A percentile compares a stretch with the other conserved stretches of the same genome.
Evolutionary conservation across 176 grass and related monocot species (phyloP).

Genomic region (Musa beccarii): DNA sequence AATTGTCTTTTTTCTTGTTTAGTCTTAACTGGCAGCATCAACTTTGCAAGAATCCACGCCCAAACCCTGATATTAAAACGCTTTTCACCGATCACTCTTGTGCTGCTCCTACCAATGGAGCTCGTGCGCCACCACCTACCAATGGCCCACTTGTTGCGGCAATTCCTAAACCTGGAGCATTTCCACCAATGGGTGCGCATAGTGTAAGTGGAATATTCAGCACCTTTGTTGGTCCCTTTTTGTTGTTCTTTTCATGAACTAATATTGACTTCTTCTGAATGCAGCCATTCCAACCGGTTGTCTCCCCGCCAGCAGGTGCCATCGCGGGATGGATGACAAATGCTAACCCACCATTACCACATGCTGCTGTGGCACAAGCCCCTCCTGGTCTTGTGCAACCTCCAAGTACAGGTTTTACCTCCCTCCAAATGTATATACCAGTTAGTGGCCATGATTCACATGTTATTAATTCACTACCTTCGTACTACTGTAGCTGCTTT

Average conservation of each 20-base stretch:
- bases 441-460: not conserved
- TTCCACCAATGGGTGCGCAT: conserved; percentile 89
- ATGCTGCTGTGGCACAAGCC: conserved; percentile 70
- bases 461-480: no score
- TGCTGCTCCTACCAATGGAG: conserved; percentile 76
- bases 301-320: conserved; percentile 82
- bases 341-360: conserved; percentile 74
- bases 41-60: conserved; percentile 97
- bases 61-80: conserved; percentile 98
- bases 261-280: conserved; percentile 9
- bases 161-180: conserved; percentile 85
- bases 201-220: conserved; percentile 34
- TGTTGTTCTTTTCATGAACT: conserved; percentile 3
- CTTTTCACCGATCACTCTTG: conserved; percentile 98
- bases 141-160: conserved; percentile 89
- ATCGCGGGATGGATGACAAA: conserved; percentile 99
- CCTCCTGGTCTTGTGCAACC: conserved; percentile 77
- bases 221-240: not conserved
- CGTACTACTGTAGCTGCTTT: conserved; percentile 56
- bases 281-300: conserved; percentile 93
- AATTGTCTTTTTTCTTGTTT: conserved; percentile 17
- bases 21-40: conserved; percentile 99
- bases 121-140: conserved; percentile 61
- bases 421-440: conserved; percentile 3
- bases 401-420: conserved; percentile 65